Base-by-base conservation (phyloP, 768 basidiomycete species). In the Daedaleopsis nitida region DNA sequence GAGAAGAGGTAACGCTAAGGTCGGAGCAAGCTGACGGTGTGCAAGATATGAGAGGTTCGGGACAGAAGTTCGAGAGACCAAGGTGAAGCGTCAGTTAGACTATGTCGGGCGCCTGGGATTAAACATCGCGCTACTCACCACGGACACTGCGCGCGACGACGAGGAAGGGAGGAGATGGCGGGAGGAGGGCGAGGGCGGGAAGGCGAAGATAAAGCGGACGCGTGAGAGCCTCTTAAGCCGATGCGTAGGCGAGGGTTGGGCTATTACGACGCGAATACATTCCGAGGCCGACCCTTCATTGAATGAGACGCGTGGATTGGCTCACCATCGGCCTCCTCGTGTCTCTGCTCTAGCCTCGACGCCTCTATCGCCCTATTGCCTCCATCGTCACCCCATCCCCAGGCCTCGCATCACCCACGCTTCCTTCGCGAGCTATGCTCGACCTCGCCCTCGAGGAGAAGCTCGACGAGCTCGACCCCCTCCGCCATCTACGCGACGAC, bases 401-500 rank as follows among this genome's bases (percentile, higher is more conserved):
- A 24, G 14, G 52, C 61, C 61, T 63, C 61, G 57, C 34, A 48
- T 24, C 27, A 8, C 5, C 52, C 61, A 50, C 57, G 52, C 52
- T 19, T 38, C 27, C 42, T 44, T 32, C 42, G 7, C 47, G 19
- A 2, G 6, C 3, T 12, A 65, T 65, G 63, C 64, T 71, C 55
- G 73, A 79, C 39, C 74, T 87, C 24, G 78, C 78, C 23, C 74
- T 77, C 55, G 82, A 87, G 57, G 86, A 88, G 66, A 67, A 70
- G 21, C 80, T 86, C 48, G 86, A 87, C 68, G 62, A 67, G n/a
- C 71, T 76, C 35, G 82, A 87, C 65, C 87, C 86, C 52, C 79
- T 89, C 56, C 79, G 85, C 44, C 87, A 88, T 72, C 76, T 87
- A 66, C 82, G 80, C 74, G 70, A 75, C 13, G 75, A 78, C 42